Base-by-base conservation (phyloP, 192 early-diverging fungal species). In the Gigaspora rosea region DNA sequence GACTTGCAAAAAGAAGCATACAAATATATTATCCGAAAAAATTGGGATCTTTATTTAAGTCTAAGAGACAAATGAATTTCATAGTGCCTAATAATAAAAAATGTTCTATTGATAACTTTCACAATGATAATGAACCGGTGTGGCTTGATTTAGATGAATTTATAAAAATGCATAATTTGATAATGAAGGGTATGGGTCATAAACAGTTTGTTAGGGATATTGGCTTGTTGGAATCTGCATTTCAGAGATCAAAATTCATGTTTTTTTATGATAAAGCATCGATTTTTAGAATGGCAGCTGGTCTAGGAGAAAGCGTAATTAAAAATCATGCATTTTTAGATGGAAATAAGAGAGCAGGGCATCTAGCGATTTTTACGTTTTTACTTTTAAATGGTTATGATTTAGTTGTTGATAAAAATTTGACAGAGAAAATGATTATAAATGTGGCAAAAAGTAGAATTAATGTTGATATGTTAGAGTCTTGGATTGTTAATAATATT, bases 121-220 rank as follows among this genome's bases (percentile, higher is more conserved):
- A 63, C 11, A 63, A 63, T 27, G n/a, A 4, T 2, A 63, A 63
- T 63, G 61, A 63, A 27, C n/a, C 61, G 36, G 9, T 16, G 52
- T 54, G 9, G 50, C 13, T 51, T 11, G 52, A 63, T 0, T 63
- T 63, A 10, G 61, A 27, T 63, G 61, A 63, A n/a, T 63, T 61
- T 63, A 27, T 63, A n/a, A 20, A 63, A 63, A 27, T 12, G 11
- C 61, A 63, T 63, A 27, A 63, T 27, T 63, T 63, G 22, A 18
- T 61, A 3, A 61, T 61, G 59, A 61, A 61, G 16, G 2, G 59
- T 63, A 63, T 63, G 61, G 61, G 61, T 63, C 61, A 63, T 33
- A 7, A 27, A 63, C 61, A 63, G 61, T 12, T n/a, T 6, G 33
- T 63, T 22, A 63, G 20, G 20, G 22, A 63, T 18, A 63, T 22